Conservation (phyloP, 2,329 filamentous ascomycete species). For the Fusarium incarnatum region DNA sequence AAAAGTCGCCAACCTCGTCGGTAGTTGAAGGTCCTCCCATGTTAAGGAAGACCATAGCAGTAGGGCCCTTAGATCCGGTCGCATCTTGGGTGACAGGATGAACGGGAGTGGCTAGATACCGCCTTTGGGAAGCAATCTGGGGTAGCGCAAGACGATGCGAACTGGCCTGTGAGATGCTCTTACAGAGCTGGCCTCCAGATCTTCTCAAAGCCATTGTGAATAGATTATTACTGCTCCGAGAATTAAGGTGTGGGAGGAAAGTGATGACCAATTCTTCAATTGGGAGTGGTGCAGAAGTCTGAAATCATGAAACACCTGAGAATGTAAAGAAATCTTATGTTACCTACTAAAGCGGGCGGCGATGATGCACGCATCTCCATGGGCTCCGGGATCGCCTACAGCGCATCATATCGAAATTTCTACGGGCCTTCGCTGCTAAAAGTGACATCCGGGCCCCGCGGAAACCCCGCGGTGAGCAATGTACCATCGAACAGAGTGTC, state of each 20-base stretch:
- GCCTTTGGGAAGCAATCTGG: constrained; percentile 48
- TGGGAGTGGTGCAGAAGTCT: constrained; percentile 28
- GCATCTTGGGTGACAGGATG: constrained; percentile 85
- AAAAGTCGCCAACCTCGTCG: constrained; percentile 87
- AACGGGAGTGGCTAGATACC: constrained; percentile 58
- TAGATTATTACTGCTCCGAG: background rate
- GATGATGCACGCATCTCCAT: constrained; percentile 46
- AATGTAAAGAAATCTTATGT: constrained; percentile 36
- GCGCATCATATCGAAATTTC: constrained; percentile 41
- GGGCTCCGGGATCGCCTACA: constrained; percentile 42
- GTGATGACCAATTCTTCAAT: constrained; percentile 16
- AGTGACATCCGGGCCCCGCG: background rate
- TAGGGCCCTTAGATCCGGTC: constrained; percentile 79
- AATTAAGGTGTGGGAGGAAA: background rate
- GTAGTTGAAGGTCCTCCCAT: constrained; percentile 96
- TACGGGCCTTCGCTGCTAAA: constrained; percentile 12
- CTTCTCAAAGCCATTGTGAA: constrained; percentile 49
- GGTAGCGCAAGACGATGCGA: constrained; percentile 47
- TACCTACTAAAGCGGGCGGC: constrained; percentile 34
- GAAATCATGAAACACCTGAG: constrained; percentile 37
- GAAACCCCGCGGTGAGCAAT: background rate
- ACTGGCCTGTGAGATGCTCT: constrained; percentile 42
- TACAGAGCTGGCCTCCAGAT: constrained; percentile 49
- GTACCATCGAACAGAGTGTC: constrained; percentile 25
- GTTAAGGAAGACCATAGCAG: constrained; percentile 98